Evolutionary conservation across 192 early-diverging fungal genomes (phyloP), one percentile per base, ranked within the genome.

Genomic region (Coemansia sp.): DNA sequence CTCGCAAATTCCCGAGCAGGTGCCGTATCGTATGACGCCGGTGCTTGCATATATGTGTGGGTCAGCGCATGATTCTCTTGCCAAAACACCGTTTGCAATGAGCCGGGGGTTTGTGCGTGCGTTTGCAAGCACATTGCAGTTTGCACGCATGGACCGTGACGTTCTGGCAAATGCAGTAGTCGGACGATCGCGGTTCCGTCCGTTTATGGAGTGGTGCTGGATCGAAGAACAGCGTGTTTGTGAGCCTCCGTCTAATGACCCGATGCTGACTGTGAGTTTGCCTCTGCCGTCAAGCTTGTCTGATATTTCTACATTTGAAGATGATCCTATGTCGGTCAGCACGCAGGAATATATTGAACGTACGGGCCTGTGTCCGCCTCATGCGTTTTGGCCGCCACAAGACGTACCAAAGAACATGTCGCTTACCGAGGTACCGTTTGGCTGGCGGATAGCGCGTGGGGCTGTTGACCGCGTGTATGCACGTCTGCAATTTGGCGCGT

Each of bases 1-100:
- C 3, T 74, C 90, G 25, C 81, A 86, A 12, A 76, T 92, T 1
- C 89, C 89, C 10, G 90, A 92, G 68, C 84, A 69, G 3, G 89
- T 91, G 6, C 90, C 90, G n/a, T 92, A 90, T 67, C 73, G 90
- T n/a, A 59, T 92, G 64, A 87, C 90, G 16, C 85, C 79, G 27
- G 85, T 82, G 37, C 63, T 82, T 0, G 26, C 61, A 5, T 74
- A 68, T 45, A 10, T 78, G 3, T 78, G 75, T 21, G 75, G 75
- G 14, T 57, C 59, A 0, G 59, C 63, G 7, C 37, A 56, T 6
- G 26, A 3, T 49, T 1, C 6, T 0, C 21, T 4, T 19, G 10
- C 17, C 16, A 45, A 49, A 8, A 17, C 19, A 25, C 62, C 62
- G n/a, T 64, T 72, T 69, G 67, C 67, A 1, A n/a, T 59, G 29